These are phyloP conservation scores for Hygrophila difformis DNA, from an alignment of 257 asterid genomes.

Conservation along the genomic window DNA sequence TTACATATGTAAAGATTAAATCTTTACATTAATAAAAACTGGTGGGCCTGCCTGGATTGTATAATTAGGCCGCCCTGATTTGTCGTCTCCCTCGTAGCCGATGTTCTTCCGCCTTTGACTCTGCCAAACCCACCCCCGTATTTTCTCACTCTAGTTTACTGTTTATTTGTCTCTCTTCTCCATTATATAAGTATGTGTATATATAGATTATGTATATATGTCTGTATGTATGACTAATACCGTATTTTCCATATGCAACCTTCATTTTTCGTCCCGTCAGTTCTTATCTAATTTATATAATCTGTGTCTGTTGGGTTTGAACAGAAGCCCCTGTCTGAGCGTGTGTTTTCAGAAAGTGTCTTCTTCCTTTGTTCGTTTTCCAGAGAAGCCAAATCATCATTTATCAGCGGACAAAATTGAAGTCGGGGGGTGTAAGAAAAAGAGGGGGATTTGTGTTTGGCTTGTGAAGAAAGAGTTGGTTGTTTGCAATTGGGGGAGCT, in stretches of 20 bases:
- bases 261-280: slow-evolving; percentile 7
- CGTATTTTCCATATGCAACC: slow-evolving; percentile 2
- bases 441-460: no score
- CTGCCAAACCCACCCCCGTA: not conserved
- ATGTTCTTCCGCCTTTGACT: slow-evolving; percentile 22
- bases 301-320: slow-evolving; percentile 18
- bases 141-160: not conserved
- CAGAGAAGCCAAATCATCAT: slow-evolving; percentile 2
- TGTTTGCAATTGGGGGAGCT: no score
- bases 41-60: no score
- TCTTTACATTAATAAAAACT: no score
- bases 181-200: not conserved
- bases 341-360: slow-evolving; percentile 17
- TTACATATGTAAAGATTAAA: no score
- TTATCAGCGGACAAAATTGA: not conserved
- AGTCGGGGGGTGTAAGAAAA: no score
- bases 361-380: slow-evolving; percentile 24
- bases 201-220: not conserved
- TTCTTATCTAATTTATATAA: slow-evolving; percentile 16
- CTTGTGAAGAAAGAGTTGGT: no score
- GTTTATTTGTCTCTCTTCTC: slow-evolving; percentile 14
- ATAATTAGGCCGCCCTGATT: slow-evolving; percentile 39
- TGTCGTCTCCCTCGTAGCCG: slow-evolving; percentile 45
- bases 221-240: slow-evolving; percentile 3
- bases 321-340: slow-evolving; percentile 20